Evolutionary conservation across 345 rosid genomes (phyloP), one percentile per base, ranked within the genome.

Genomic region (Iberis pinnata): DNA sequence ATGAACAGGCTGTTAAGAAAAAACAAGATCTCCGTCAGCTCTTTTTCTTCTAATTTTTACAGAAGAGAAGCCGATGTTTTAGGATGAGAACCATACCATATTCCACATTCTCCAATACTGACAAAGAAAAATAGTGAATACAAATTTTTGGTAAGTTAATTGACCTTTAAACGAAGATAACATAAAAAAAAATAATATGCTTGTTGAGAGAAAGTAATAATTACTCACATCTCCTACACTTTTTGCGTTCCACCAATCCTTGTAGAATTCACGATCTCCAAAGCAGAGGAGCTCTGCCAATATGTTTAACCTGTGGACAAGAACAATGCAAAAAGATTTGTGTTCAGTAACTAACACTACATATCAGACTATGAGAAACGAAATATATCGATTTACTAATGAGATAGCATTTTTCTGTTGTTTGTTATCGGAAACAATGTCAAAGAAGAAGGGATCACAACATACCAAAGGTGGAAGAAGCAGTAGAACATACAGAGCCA

Each of bases 51-150:
- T 25, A 25, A n/a, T 9, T 43, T 13, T 41, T 17, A 55, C 9
- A 33, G 14, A 17, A 35, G 56, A 54, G 33, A 29, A 29, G 18
- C 54, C 2, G 33, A 61, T 3, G 45, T 0, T 2, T 29, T 26
- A 40, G 70, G 74, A 16, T 64, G 53, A 63, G 70, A 58, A 67
- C 49, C 85, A 55, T 88, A 93, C 99, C 99, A 83, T 88, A 75
- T 93, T 93, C 99, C 97, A 93, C 92, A 83, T 75, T 75, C 92
- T 83, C 99, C 99, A 93, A 47, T 93, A 93, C 99, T 93, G 92
- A 55, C 41, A 51, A 58, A 37, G 60, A 73, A 63, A 64, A 63
- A 51, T 67, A 66, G 55, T 60, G n/a, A 52, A 40, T 3, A 33
- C 43, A 53, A 18, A 44, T 18, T 54, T 18, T 39, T 46, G 18